Evolutionary conservation across 1,284 basidiomycete genomes (phyloP).

Genomic region (Pyrrhoderma noxium): DNA sequence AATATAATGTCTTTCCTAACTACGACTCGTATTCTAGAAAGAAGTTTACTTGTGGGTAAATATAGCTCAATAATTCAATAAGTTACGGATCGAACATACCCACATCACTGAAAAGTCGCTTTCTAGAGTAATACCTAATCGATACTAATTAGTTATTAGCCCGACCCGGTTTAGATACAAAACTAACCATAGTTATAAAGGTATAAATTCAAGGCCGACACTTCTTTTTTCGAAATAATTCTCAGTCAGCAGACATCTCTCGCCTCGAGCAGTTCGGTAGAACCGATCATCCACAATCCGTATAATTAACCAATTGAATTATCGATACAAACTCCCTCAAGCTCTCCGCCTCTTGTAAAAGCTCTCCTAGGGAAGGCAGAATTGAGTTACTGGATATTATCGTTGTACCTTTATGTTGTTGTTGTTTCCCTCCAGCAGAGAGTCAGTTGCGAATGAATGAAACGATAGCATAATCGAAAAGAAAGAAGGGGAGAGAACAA

Average conservation of each 20-base stretch:
- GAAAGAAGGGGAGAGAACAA: no score
- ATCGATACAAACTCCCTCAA: neutral
- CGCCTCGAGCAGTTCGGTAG: no score
- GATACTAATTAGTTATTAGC: neutral
- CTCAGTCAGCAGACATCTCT: no score
- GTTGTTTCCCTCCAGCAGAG: no score
- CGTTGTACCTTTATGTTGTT: no score
- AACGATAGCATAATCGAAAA: no score
- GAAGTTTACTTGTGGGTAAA: neutral
- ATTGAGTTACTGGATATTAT: no score
- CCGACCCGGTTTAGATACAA: no score
- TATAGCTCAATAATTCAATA: no score
- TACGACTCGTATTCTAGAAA: neutral
- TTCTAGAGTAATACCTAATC: constrained; percentile 3
- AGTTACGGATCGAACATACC: constrained; percentile 1
- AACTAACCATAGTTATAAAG: constrained; percentile 8
- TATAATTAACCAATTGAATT: neutral
- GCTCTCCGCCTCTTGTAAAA: no score
- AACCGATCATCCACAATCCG: neutral
- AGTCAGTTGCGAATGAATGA: no score
- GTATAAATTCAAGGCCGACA: neutral
- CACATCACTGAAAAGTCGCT: constrained; percentile 8
- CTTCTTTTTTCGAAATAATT: neutral
- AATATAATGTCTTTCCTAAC: constrained; percentile 6
- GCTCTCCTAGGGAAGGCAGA: no score